phyloP scores from a whole-genome alignment of 306 rosid species.

The Inga leiocalycina region DNA sequence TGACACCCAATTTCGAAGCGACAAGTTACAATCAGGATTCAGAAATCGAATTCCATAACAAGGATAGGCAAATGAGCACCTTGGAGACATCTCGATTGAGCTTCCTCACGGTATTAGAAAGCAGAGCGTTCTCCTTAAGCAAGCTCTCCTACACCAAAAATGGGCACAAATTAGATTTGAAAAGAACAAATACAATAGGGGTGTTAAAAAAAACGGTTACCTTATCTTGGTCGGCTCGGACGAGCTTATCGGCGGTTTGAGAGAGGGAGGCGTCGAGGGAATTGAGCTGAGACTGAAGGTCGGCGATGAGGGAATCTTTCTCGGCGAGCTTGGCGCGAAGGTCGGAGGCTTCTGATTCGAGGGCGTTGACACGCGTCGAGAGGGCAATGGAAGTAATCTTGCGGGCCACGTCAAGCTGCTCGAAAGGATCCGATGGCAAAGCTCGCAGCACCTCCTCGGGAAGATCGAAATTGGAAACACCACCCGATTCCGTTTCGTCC shows the following conservation, averaged over 20 bases:
- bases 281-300: conserved; percentile 66
- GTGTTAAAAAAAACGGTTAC: conserved; percentile 29
- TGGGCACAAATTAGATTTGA: not conserved
- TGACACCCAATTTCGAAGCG: not conserved
- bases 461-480: conserved; percentile 50
- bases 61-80: conserved; percentile 41
- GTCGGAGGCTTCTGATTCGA: conserved; percentile 58
- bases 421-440: conserved; percentile 89
- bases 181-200: not conserved
- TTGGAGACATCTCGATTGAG: conserved; percentile 89
- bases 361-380: conserved; percentile 70
- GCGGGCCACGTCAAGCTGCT: conserved; percentile 95
- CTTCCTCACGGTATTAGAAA: conserved; percentile 70
- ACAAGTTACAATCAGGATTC: not conserved
- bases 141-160: conserved; percentile 53
- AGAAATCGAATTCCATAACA: conserved; percentile 1
- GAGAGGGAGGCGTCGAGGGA: conserved; percentile 60
- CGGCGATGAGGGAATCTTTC: conserved; percentile 54
- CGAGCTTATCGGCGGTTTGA: conserved; percentile 61
- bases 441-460: conserved; percentile 64
- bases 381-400: conserved; percentile 85
- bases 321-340: conserved; percentile 59
- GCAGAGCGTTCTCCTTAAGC: conserved; percentile 64
- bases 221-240: conserved; percentile 57
- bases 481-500: conserved; percentile 52